Percentiles rank a stretch among this genome's conserved stretches.
Conservation (phyloP, 163 green algal species). For the Volvox carteri region DNA sequence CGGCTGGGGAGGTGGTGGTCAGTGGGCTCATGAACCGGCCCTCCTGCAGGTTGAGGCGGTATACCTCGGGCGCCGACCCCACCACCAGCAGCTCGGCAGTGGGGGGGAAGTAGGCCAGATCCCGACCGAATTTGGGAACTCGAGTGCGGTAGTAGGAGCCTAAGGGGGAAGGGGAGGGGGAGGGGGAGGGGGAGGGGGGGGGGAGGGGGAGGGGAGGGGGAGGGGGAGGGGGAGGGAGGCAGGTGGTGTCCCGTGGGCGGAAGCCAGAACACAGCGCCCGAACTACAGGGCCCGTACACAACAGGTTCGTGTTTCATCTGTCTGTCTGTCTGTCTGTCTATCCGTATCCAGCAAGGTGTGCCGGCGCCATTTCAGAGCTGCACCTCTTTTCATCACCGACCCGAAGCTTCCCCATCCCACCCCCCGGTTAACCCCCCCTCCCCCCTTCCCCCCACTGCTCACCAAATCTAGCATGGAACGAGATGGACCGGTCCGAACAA, state of each 20-base stretch:
- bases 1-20: slow-evolving; percentile 70
- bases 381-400: too few relatives aligned
- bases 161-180: neutral
- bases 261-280: too few relatives aligned
- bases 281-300: too few relatives aligned
- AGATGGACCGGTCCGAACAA: slow-evolving; percentile 89
- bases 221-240: too few relatives aligned
- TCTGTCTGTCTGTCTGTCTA: neutral
- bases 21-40: slow-evolving; percentile 93
- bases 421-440: neutral
- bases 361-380: too few relatives aligned
- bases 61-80: slow-evolving; percentile 85
- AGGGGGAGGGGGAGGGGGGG: neutral
- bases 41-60: slow-evolving; percentile 92
- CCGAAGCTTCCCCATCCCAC: neutral
- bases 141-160: slow-evolving; percentile 88
- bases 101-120: slow-evolving; percentile 87
- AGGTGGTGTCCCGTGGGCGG: too few relatives aligned
- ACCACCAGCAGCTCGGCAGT: slow-evolving; percentile 89
- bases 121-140: slow-evolving; percentile 82
- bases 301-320: too few relatives aligned
- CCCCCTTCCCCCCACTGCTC: neutral
- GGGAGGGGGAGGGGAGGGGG: too few relatives aligned
- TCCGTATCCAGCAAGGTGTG: too few relatives aligned
- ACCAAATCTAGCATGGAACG: slow-evolving; percentile 96